Percentiles rank a stretch among this genome's conserved stretches.
Evolutionary conservation across 805 yeast species (phyloP).

Genomic region (Wickerhamomyces alni): DNA sequence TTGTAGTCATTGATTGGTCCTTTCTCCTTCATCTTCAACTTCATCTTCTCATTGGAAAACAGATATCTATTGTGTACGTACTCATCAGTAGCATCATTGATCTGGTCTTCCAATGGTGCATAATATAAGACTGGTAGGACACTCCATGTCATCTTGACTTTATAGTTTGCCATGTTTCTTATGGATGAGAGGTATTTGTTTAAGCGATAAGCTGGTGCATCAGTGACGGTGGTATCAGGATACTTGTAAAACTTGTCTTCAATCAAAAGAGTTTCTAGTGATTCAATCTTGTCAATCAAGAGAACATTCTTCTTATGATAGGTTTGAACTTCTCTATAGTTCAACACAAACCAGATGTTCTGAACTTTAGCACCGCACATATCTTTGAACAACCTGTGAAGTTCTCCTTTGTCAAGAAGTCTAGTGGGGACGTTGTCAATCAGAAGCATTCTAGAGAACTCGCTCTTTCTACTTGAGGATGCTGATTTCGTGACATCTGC

Average conservation of each 20-base stretch:
- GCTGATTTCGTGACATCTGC: too few relatives aligned
- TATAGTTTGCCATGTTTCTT: constrained; percentile 5
- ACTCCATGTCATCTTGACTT: constrained; percentile 5
- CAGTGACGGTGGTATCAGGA: neutral
- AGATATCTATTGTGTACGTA: constrained; percentile 6
- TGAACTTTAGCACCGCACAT: constrained; percentile 43
- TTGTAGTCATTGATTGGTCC: constrained; percentile 22
- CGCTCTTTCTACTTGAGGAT: constrained; percentile 17
- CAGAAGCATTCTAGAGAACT: constrained; percentile 29
- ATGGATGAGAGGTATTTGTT: neutral
- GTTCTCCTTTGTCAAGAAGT: constrained; percentile 14
- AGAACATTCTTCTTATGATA: constrained; percentile 25
- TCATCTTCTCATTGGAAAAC: constrained; percentile 7
- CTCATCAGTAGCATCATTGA: neutral
- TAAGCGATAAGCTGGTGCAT: neutral
- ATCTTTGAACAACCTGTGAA: constrained; percentile 19
- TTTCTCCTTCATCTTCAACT: constrained; percentile 14
- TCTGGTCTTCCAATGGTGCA: neutral
- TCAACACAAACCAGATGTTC: constrained; percentile 54
- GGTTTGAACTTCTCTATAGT: constrained; percentile 31
- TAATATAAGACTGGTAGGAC: constrained; percentile 6
- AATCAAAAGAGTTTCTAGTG: constrained; percentile 30
- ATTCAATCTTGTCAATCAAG: constrained; percentile 33
- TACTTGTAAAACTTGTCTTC: constrained; percentile 9
- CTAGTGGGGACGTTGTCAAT: constrained; percentile 41